Base-by-base conservation (phyloP, 225 moss, liverwort and hornwort genomes). In the Takakia lepidozioides region DNA sequence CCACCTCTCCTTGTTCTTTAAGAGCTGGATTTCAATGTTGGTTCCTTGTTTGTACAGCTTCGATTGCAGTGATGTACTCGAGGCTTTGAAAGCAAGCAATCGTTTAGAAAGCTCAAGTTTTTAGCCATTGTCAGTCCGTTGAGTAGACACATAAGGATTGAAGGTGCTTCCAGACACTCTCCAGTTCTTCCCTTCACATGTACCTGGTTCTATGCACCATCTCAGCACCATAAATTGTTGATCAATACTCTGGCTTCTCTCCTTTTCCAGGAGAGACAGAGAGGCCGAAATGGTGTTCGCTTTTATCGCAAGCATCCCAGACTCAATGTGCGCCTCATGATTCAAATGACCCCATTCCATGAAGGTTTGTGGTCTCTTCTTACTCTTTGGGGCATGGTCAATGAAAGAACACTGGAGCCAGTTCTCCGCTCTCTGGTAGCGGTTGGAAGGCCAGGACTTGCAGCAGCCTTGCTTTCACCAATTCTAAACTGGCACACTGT, bases 181-280 rank as follows among this genome's bases (percentile, higher is more conserved):
- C n/a, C n/a, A n/a, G n/a, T n/a, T n/a, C n/a, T n/a, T n/a, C n/a
- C n/a, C n/a, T n/a, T n/a, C n/a, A n/a, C n/a, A n/a, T n/a, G n/a
- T n/a, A n/a, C n/a, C n/a, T n/a, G n/a, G n/a, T n/a, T n/a, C n/a
- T n/a, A n/a, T n/a, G n/a, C n/a, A n/a, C 4, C 0, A 25, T n/a
- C n/a, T n/a, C n/a, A n/a, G n/a, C n/a, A n/a, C n/a, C n/a, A n/a
- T n/a, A n/a, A n/a, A n/a, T n/a, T n/a, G n/a, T n/a, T n/a, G n/a
- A n/a, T n/a, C n/a, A n/a, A n/a, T n/a, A n/a, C n/a, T n/a, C n/a
- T n/a, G n/a, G n/a, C n/a, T n/a, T n/a, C n/a, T n/a, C n/a, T n/a
- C n/a, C n/a, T n/a, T n/a, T n/a, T 58, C 66, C 84, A 91, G 91
- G 91, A 92, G 62, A 63, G 69, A 51, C 84, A 86, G 63, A 76